These are phyloP conservation scores for Strobilomyces dryophilus DNA, from an alignment of 768 basidiomycete genomes.

Conservation along the genomic window DNA sequence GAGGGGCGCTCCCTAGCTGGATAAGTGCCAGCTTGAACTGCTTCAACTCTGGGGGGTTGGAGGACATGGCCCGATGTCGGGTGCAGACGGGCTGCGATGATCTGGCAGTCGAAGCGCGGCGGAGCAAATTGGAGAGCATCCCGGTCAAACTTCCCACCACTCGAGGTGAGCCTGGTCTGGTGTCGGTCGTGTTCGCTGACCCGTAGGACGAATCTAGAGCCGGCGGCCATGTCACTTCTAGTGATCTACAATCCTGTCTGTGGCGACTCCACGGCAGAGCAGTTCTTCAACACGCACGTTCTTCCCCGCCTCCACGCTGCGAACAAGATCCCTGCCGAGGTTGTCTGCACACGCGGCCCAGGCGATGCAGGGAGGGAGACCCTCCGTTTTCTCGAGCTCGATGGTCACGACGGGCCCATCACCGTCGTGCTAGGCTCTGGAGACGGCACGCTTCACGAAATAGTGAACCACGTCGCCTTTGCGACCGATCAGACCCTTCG, in stretches of 20 bases:
- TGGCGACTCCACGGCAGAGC: conserved; percentile 54
- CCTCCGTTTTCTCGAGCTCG: conserved; percentile 33
- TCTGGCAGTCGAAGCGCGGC: conserved; percentile 3
- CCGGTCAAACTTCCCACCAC: not conserved
- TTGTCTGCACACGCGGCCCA: conserved; percentile 46
- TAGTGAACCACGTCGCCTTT: conserved; percentile 56
- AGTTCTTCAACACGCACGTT: conserved; percentile 57
- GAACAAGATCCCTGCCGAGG: conserved; percentile 30
- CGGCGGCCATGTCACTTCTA: conserved; percentile 43
- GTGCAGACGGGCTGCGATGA: not conserved
- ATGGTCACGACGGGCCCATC: conserved; percentile 28
- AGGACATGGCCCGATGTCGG: conserved; percentile 23
- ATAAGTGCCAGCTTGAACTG: conserved; percentile 85
- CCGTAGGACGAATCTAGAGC: not conserved
- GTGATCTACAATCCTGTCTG: conserved; percentile 75
- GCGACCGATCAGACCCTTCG: conserved; percentile 11
- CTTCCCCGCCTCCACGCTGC: conserved; percentile 51
- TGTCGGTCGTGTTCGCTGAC: not conserved
- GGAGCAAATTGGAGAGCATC: conserved; percentile 15
- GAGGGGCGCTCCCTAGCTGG: conserved; percentile 75
- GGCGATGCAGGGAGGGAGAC: conserved; percentile 54
- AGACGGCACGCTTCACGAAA: conserved; percentile 90
- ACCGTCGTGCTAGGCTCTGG: conserved; percentile 71
- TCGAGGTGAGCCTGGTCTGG: conserved; percentile 2
- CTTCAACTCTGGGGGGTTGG: conserved; percentile 43